Evolutionary conservation across 495 filamentous ascomycete species (phyloP), one percentile per base, ranked within the genome.

Genomic region (Hypoxylon rickii): DNA sequence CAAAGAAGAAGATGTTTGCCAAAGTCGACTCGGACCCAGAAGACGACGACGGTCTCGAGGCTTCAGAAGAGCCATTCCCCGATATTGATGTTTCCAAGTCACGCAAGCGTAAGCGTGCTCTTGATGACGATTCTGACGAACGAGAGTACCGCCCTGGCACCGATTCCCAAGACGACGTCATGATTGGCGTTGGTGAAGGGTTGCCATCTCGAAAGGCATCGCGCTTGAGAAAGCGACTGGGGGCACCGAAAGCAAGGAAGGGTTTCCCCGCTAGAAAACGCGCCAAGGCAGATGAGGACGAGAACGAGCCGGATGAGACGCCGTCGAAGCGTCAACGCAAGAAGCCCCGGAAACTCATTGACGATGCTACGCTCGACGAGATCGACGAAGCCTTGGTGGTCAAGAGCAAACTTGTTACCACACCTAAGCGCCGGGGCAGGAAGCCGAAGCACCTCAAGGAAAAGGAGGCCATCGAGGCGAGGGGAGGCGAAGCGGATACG

Each of bases 1-100:
- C 65, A 20, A 68, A 68, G 52, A 63, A 63, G 21, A 62, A 62
- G 51, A 65, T 58, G 21, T 63, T 63, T 17, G 58, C 58, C 12
- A 51, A 42, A 11, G 15, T 58, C 15, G 65, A 65, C 13, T 65
- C 62, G 13, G 62, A 63, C 15, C 54, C 45, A 20, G 65, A 68
- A 44, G 52, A 62, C 44, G 58, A 67, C 5, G 43, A 58, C n/a
- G 43, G 16, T 18, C 41, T 56, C 7, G 62, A 64, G 15, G 62
- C 47, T 29, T 38, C 57, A 8, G 62, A 68, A 21, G 58, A 65
- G 13, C 65, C 47, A 17, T 60, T 63, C 40, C 38, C 37, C 21
- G 29, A 54, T 12, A 63, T 57, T 10, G 51, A 51, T 31, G 26
- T 51, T 5, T 34, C 39, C n/a, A 61, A 41, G 26, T 20, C 51